Evolutionary conservation across 164 flowering plant species (phyloP).

Genomic region (Brasenia schreberi): DNA sequence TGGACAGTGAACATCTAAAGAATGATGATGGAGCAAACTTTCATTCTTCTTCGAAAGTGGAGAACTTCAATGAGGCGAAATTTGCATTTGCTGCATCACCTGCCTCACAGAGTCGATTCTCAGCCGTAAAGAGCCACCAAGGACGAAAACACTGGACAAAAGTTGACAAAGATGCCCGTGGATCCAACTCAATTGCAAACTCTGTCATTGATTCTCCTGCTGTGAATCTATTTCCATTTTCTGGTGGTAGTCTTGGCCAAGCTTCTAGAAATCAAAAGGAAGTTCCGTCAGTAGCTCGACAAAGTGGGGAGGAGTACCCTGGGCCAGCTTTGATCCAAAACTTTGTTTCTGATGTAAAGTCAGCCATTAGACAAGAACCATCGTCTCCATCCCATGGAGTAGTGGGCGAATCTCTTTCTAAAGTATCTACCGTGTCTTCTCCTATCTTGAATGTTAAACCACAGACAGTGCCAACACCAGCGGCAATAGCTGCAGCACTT

Average conservation of each 20-base stretch:
- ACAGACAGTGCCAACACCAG: slow-evolving; percentile 1
- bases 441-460: not conserved
- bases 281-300: not conserved
- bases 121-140: slow-evolving; percentile 21
- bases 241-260: slow-evolving; percentile 6
- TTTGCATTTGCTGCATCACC: slow-evolving; percentile 67
- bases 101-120: slow-evolving; percentile 23
- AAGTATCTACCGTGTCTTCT: not conserved
- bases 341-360: not conserved
- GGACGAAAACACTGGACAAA: slow-evolving; percentile 44
- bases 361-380: slow-evolving; percentile 9
- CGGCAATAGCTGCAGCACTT: slow-evolving; percentile 20
- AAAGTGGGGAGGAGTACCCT: not conserved
- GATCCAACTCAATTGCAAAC: slow-evolving; percentile 14
- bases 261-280: not conserved
- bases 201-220: slow-evolving; percentile 26
- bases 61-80: slow-evolving; percentile 14
- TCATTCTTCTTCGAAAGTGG: slow-evolving; percentile 16
- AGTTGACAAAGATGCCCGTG: slow-evolving; percentile 10
- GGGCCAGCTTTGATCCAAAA: not conserved
- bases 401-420: not conserved
- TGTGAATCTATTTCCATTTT: slow-evolving; percentile 17
- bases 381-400: slow-evolving; percentile 1
- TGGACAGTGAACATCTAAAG: slow-evolving; percentile 23
- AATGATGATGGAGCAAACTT: slow-evolving; percentile 22